Evolutionary conservation across 306 rosid genomes (phyloP).

Genomic region (Vigna unguiculata): DNA sequence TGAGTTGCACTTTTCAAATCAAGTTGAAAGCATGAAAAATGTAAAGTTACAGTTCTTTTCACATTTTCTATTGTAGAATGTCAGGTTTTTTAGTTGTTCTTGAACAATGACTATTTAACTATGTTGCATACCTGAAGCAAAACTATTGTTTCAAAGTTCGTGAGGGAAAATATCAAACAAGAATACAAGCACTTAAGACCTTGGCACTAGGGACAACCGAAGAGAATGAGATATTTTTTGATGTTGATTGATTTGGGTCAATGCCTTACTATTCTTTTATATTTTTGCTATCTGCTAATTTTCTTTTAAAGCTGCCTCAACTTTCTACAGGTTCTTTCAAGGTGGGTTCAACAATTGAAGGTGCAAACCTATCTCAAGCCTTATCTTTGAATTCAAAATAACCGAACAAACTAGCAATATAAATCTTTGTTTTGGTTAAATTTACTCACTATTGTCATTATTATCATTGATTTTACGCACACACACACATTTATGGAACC

Average conservation of each 20-base stretch:
- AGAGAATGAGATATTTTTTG: slow-evolving; percentile 74
- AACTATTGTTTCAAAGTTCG: slow-evolving; percentile 74
- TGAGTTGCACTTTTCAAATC: slow-evolving; percentile 74
- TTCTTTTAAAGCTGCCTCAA: slow-evolving; percentile 37
- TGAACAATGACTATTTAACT: slow-evolving; percentile 44
- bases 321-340: slow-evolving; percentile 69
- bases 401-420: slow-evolving; percentile 25
- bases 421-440: slow-evolving; percentile 36
- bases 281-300: slow-evolving; percentile 36
- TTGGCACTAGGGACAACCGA: slow-evolving; percentile 76
- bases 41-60: slow-evolving; percentile 52
- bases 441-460: slow-evolving; percentile 3
- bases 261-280: slow-evolving; percentile 2
- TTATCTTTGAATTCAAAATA: slow-evolving; percentile 39
- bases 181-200: slow-evolving; percentile 80
- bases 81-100: slow-evolving; percentile 37
- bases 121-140: slow-evolving; percentile 66
- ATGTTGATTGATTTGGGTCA: slow-evolving; percentile 35
- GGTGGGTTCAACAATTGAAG: slow-evolving; percentile 82
- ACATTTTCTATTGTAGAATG: background rate
- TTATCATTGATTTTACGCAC: background rate
- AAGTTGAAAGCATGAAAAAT: slow-evolving; percentile 73
- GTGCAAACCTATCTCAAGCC: slow-evolving; percentile 53
- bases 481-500: background rate
- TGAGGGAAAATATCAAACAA: slow-evolving; percentile 81